Conservation (phyloP, 495 filamentous ascomycete genomes). For the Stereocaulon alpinum region DNA sequence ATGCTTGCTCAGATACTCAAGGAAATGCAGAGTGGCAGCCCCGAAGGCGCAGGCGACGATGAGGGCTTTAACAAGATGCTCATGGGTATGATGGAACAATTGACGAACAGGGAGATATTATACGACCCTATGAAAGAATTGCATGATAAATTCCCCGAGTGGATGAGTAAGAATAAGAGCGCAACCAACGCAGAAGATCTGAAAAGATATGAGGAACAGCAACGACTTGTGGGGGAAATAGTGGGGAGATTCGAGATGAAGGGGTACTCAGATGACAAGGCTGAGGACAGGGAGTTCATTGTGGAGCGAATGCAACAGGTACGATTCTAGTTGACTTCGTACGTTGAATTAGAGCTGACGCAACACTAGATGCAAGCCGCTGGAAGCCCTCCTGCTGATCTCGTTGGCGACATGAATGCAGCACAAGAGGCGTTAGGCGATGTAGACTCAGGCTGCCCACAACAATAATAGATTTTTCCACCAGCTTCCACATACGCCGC, state of each 20-base stretch:
- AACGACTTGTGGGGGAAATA: slow-evolving; percentile 73
- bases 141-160: slow-evolving; percentile 77
- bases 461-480: slow-evolving; percentile 42
- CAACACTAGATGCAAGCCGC: slow-evolving; percentile 76
- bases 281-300: slow-evolving; percentile 78
- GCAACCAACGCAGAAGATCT: slow-evolving; percentile 61
- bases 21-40: slow-evolving; percentile 57
- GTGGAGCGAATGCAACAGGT: slow-evolving; percentile 97
- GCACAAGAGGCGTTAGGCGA: slow-evolving; percentile 61
- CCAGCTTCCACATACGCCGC: neutral
- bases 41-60: slow-evolving; percentile 56
- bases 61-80: slow-evolving; percentile 89
- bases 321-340: slow-evolving; percentile 18
- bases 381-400: slow-evolving; percentile 78
- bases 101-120: slow-evolving; percentile 95
- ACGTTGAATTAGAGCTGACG: neutral
- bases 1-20: slow-evolving; percentile 78
- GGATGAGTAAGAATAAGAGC: slow-evolving; percentile 68
- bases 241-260: slow-evolving; percentile 75
- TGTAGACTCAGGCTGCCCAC: slow-evolving; percentile 60
- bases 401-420: slow-evolving; percentile 79
- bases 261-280: slow-evolving; percentile 69
- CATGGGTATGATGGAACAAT: slow-evolving; percentile 94
- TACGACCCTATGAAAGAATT: slow-evolving; percentile 99
- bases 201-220: slow-evolving; percentile 71